Percentiles rank a stretch among this genome's conserved stretches.
phyloP scores from a whole-genome alignment of 768 basidiomycete genomes.

The Calocera cornea region DNA sequence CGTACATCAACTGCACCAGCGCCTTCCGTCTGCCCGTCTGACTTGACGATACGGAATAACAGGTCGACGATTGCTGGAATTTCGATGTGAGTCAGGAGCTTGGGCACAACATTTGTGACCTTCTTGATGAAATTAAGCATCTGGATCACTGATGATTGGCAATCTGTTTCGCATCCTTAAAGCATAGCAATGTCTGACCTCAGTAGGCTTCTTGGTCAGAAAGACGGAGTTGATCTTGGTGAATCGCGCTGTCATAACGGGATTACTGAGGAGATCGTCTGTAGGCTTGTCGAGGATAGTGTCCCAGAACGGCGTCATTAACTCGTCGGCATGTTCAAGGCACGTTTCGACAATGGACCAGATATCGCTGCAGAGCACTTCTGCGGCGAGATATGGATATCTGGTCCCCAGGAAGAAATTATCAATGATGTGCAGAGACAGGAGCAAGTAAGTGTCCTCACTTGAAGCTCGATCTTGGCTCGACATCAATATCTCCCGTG shows the following conservation, averaged over 20 bases:
- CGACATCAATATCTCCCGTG: constrained; percentile 70
- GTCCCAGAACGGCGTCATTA: constrained; percentile 87
- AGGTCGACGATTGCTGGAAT: constrained; percentile 85
- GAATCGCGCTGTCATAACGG: constrained; percentile 83
- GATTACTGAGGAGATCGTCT: constrained; percentile 76
- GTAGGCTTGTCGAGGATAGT: constrained; percentile 62
- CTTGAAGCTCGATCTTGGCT: constrained; percentile 71
- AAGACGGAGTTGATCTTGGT: constrained; percentile 87
- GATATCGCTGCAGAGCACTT: constrained; percentile 89
- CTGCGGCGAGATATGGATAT: constrained; percentile 85
- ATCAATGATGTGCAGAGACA: neutral
- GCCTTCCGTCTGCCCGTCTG: constrained; percentile 72
- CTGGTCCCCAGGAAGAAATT: constrained; percentile 33
- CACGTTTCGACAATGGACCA: constrained; percentile 91
- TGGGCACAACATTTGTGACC: constrained; percentile 67
- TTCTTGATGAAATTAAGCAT: constrained; percentile 85
- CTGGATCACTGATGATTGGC: constrained; percentile 28
- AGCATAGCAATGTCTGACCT: constrained; percentile 41
- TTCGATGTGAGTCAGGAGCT: constrained; percentile 73
- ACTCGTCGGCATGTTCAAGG: constrained; percentile 50
- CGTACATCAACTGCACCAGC: constrained; percentile 78
- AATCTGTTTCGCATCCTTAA: neutral
- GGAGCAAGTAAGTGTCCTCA: constrained; percentile 31
- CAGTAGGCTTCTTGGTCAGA: constrained; percentile 72
- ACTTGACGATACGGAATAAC: constrained; percentile 74